phyloP scores from a whole-genome alignment of 495 filamentous ascomycete species.

The Lasiosphaeria ovina region DNA sequence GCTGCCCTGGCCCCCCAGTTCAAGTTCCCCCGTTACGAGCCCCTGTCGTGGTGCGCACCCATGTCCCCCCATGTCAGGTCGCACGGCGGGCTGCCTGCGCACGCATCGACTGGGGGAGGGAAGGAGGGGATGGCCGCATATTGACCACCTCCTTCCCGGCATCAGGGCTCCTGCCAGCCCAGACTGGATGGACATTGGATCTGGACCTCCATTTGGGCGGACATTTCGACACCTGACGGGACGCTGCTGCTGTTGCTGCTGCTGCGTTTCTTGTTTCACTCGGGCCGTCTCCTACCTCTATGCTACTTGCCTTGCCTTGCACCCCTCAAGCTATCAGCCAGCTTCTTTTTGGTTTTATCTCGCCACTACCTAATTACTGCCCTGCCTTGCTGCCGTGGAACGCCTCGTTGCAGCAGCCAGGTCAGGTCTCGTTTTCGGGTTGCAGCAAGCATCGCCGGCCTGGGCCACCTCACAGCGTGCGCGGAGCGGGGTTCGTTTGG shows the following conservation, averaged over 20 bases:
- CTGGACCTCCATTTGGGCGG: constrained; percentile 12
- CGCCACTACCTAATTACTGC: background rate
- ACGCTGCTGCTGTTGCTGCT: too few relatives aligned
- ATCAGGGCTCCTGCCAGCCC: constrained; percentile 3
- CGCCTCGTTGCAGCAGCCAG: background rate
- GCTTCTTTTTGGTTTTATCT: constrained; percentile 3
- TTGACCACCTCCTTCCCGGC: constrained; percentile 28
- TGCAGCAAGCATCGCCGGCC: too few relatives aligned
- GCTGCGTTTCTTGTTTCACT: constrained; percentile 5
- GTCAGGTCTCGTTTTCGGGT: background rate
- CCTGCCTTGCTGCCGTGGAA: background rate
- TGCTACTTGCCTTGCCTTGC: too few relatives aligned
- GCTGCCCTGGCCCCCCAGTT: background rate
- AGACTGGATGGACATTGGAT: background rate
- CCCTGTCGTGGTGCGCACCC: background rate
- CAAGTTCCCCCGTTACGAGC: constrained; percentile 3
- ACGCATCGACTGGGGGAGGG: constrained; percentile 11
- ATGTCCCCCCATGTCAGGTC: background rate
- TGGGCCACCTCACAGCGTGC: too few relatives aligned
- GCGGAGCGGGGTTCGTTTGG: too few relatives aligned
- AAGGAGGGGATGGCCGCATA: constrained; percentile 30
- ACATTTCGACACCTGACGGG: constrained; percentile 1
- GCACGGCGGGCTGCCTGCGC: constrained; percentile 24
- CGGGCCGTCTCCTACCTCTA: too few relatives aligned
- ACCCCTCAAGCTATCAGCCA: too few relatives aligned